Evolutionary conservation across 2,329 filamentous ascomycete genomes (phyloP), one percentile per base, ranked within the genome.

Genomic region (Curvularia sp.): DNA sequence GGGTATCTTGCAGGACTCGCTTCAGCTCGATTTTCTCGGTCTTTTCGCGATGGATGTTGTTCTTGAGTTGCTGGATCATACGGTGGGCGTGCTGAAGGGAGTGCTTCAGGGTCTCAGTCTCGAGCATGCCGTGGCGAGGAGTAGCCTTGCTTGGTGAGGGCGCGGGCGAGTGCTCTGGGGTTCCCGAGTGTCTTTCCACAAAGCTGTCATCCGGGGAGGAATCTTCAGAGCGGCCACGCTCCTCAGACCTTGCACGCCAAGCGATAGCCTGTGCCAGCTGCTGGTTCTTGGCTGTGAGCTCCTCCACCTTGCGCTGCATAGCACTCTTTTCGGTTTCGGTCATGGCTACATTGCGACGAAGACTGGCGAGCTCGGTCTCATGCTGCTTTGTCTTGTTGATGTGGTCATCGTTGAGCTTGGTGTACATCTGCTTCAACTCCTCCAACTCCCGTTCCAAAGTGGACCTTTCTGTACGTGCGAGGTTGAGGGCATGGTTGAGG

Each of bases 21-120:
- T 92, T 93, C 53, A 98, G 86, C 78, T 99, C 95, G 28, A 98
- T 86, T 82, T 97, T 99, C 78, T 99, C 95, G 0, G 94, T 97
- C 87, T 98, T 99, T 78, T 99, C 95, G 33, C 95, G 90, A 77
- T 99, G 94, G 47, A 98, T 91, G 70, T 93, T 96, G 76, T 90
- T 93, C 78, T 96, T 93, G 67, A 98, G 86, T 70, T 92, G 96
- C 76, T 98, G 94, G 58, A 99, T 97, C 80, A 96, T 97, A 57
- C 94, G 88, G 76, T 98, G 95, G 39, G 95, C 94, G 75, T 99
- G 95, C 66, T 93, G 89, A 28, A 98, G 84, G 26, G 94, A 97
- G 53, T 93, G 96, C 80, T 95, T 96, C 66, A 99, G 82, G 0
- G 95, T 99, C 80, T 99, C 95, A 0, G 92, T 90, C 78, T 99